Base-by-base conservation (phyloP, 495 filamentous ascomycete species). In the Filosporella fistucella region DNA sequence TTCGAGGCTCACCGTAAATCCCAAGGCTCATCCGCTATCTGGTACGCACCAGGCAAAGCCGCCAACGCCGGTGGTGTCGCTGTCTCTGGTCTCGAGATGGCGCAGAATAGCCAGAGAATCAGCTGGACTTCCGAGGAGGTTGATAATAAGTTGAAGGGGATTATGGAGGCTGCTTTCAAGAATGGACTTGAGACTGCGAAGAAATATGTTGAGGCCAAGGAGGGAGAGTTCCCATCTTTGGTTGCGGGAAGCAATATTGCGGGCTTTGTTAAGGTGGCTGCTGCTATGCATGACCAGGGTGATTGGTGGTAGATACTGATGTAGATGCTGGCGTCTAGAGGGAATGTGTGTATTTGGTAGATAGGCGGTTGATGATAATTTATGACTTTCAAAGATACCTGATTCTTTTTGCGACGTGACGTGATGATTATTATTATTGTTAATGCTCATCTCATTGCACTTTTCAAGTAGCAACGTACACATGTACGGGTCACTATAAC, bases 31-130 rank as follows among this genome's bases (percentile, higher is more conserved):
- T 70, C 63, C 21, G 82, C 86, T 55, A 86, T 95, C 64, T 98
- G 93, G 93, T 98, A 97, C 68, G 93, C 83, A 12, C 93, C 91
- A 45, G 91, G 90, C 62, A 91, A 91, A 78, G 93, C 93, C 39
- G 89, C 93, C 71, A 98, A 98, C 76, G 88, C 88, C 48, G 93
- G 93, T 68, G 93, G 93, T 75, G 93, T 97, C 46, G 93, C 93
- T 32, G 93, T 98, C 14, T 96, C 90, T 18, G 93, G 93, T 56
- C 84, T 98, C 32, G 93, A 98, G 78, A 98, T 98, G 93, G 91
- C 91, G 21, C 93, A 98, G 82, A 98, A 98, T 77, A 89, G 83
- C 48, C 72, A 81, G 63, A 85, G 91, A 26, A 72, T 95, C 47
- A 75, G 65, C 57, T 98, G 93, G 93, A 86, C 87, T 36, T 48